Conservation (phyloP, 1,139 yeast genomes). For the Candida frijolesensis region DNA sequence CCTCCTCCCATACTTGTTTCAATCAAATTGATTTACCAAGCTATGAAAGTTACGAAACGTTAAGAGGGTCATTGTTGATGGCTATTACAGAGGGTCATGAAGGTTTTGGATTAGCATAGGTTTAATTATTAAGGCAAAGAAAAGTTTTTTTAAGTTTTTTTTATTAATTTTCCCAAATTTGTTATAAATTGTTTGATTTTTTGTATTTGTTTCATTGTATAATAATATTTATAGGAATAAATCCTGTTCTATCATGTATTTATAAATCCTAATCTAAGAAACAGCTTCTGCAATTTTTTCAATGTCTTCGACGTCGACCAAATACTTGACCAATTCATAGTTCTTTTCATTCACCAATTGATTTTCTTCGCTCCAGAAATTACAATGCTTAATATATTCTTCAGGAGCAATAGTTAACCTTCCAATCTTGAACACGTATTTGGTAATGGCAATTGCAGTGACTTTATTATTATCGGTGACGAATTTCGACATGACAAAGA, state of each 20-base stretch:
- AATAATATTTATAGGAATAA: conserved; percentile 5
- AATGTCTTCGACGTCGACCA: conserved; percentile 33
- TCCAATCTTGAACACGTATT: conserved; percentile 77
- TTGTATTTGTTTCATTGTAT: background rate
- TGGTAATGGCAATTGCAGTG: conserved; percentile 69
- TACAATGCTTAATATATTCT: conserved; percentile 58
- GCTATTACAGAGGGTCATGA: conserved; percentile 96
- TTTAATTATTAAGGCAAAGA: background rate
- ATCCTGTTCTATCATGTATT: background rate
- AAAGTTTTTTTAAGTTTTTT: background rate
- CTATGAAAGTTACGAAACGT: conserved; percentile 82
- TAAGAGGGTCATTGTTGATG: conserved; percentile 75
- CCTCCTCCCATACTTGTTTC: conserved; percentile 95
- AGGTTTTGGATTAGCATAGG: conserved; percentile 85
- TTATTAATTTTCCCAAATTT: background rate
- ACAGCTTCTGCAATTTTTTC: conserved; percentile 21
- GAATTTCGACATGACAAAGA: conserved; percentile 70
- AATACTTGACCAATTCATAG: conserved; percentile 30
- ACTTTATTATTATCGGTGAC: conserved; percentile 33
- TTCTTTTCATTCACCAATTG: conserved; percentile 38
- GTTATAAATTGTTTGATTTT: conserved; percentile 2
- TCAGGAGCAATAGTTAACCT: conserved; percentile 70
- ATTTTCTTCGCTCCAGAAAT: conserved; percentile 55
- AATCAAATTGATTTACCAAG: conserved; percentile 94
- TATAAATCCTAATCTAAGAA: conserved; percentile 1